Percentiles rank a stretch among this genome's conserved stretches.
These are phyloP conservation scores for Dothideomycetes sp. DNA, from an alignment of 2,329 filamentous ascomycete genomes.

Conservation along the genomic window DNA sequence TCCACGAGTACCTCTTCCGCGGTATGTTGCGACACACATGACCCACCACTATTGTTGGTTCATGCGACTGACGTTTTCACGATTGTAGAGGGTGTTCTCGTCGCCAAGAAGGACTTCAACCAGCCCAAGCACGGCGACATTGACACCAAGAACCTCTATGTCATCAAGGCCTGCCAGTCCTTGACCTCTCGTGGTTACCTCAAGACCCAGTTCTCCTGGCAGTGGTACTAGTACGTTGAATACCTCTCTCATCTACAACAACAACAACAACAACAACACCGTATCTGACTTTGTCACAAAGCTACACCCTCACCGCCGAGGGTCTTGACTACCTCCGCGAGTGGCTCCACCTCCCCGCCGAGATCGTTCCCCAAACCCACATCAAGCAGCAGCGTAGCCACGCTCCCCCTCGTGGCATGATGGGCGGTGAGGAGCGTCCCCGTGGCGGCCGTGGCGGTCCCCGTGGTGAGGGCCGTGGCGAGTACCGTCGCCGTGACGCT, in stretches of 20 bases:
- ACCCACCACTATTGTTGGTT: too few species aligned
- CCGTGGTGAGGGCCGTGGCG: conserved; percentile 55
- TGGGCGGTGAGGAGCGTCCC: conserved; percentile 69
- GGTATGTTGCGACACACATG: conserved; percentile 17
- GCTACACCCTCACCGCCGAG: conserved; percentile 97
- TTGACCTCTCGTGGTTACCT: conserved; percentile 96
- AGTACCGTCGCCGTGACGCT: conserved; percentile 73
- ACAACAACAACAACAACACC: conserved; percentile 98
- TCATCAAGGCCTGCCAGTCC: conserved; percentile 98
- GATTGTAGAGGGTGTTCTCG: conserved; percentile 67
- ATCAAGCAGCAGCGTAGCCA: conserved; percentile 99
- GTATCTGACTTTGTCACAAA: conserved; percentile 6
- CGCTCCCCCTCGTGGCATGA: conserved; percentile 96
- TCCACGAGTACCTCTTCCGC: conserved; percentile 97
- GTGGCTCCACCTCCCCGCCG: conserved; percentile 98
- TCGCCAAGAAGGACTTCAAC: conserved; percentile 99
- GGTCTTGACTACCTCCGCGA: conserved; percentile 99
- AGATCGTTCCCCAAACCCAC: conserved; percentile 99
- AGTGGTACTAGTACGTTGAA: conserved; percentile 92
- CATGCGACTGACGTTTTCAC: too few species aligned
- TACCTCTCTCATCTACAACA: conserved; percentile 51
- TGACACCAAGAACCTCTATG: conserved; percentile 76
- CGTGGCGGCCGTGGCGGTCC: conserved; percentile 74
- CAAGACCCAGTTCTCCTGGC: conserved; percentile 99
- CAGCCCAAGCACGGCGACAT: conserved; percentile 95